Evolutionary conservation across 164 flowering plant species (phyloP), one percentile per base, ranked within the genome.

Genomic region (Magnolia sinica): DNA sequence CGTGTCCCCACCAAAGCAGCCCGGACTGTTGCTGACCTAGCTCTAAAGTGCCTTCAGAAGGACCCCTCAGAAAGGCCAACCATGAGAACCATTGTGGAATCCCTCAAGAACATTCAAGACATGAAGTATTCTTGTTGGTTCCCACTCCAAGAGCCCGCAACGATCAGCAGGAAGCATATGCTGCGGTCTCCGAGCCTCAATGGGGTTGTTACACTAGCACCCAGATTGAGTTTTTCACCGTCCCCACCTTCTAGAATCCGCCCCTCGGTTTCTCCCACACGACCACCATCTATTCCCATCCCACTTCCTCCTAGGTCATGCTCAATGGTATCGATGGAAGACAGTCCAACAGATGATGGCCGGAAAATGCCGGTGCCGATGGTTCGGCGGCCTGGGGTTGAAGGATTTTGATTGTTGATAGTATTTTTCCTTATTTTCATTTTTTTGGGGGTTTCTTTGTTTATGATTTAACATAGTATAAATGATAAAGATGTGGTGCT

Each of bases 11-110:
- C 83, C 49, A 91, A 87, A 85, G 98, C 97, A 27, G 93, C 97
- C 3, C 79, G 95, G 14, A 78, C 89, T 16, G 88, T 96, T 22
- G 97, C 97, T 64, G 93, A 91, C 77, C 81, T 94, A 71, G 95
- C 94, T 20, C 89, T 88, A 65, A 84, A 84, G 82, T 96, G 99
- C 77, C 96, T 94, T 22, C 95, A 89, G 63, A 90, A 83, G 76
- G 98, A 96, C 24, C 97, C 98, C 27, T 89, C 89, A 3, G 97
- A 89, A 67, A 83, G 99, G 76, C 99, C 99, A 22, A 96, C 97
- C 4, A 96, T 92, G 97, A 86, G 98, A 84, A 87, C 82, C 10
- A 81, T 96, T 4, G 93, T 87, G 1, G 93, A 94, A 69, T 83
- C 87, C 76, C 92, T 96, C 50, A 91, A 88, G 81, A 74, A 79